Evolutionary conservation across 768 basidiomycete species (phyloP).

Genomic region (Russula sp.): DNA sequence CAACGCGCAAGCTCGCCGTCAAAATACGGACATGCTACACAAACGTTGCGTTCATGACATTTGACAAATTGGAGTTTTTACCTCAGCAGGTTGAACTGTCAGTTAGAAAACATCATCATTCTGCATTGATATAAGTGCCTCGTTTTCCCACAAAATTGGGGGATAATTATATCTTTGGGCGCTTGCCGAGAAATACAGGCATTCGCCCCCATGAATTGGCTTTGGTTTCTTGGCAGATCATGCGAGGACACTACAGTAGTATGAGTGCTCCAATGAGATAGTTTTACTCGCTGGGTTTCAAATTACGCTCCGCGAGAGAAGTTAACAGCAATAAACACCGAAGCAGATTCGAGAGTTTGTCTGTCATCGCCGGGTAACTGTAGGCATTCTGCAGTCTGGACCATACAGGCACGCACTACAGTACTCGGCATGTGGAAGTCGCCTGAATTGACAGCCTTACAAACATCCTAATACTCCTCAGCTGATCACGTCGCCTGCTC

Average conservation of each 20-base stretch:
- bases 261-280: background rate
- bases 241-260: background rate
- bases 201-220: background rate
- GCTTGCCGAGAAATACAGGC: background rate
- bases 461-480: background rate
- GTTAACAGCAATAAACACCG: slow-evolving; percentile 21
- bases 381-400: slow-evolving; percentile 11
- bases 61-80: slow-evolving; percentile 6
- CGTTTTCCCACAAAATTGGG: slow-evolving; percentile 9
- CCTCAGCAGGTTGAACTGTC: slow-evolving; percentile 3
- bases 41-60: slow-evolving; percentile 3
- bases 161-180: slow-evolving; percentile 2
- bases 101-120: slow-evolving; percentile 8
- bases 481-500: background rate
- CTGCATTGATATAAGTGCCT: slow-evolving; percentile 2
- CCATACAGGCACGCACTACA: slow-evolving; percentile 10
- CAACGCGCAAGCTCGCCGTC: background rate
- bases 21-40: background rate
- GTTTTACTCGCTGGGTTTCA: slow-evolving; percentile 28
- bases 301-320: slow-evolving; percentile 30
- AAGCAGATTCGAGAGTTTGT: slow-evolving; percentile 24
- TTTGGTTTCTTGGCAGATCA: background rate
- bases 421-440: background rate
- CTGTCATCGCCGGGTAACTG: slow-evolving; percentile 20
- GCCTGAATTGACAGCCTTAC: background rate